These are phyloP conservation scores for Mycena kentingensis DNA, from an alignment of 768 basidiomycete species.

Conservation along the genomic window DNA sequence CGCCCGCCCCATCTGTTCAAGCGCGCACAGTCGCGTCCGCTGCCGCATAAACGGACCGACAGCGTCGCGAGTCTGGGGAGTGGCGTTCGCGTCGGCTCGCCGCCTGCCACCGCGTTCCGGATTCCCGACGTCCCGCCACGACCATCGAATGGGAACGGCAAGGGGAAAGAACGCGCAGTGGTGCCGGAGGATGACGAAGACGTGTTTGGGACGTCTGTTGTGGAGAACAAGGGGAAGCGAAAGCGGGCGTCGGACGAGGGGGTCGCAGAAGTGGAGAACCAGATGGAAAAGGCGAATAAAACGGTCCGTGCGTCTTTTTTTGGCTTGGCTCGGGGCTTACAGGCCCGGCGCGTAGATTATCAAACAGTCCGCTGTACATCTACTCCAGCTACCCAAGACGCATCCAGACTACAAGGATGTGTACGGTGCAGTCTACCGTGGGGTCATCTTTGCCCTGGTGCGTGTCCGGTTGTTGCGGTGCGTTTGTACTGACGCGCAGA, in stretches of 20 bases:
- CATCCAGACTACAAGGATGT: conserved; percentile 58
- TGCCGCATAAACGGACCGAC: conserved; percentile 19
- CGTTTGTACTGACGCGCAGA: not conserved
- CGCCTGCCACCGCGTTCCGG: not conserved
- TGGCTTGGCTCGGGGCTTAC: not conserved
- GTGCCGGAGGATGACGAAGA: conserved; percentile 28
- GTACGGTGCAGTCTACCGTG: conserved; percentile 46
- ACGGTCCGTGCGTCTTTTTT: conserved; percentile 42
- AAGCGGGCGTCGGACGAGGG: conserved; percentile 17
- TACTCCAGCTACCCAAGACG: conserved; percentile 43
- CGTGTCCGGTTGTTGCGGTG: conserved; percentile 20
- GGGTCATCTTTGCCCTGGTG: conserved; percentile 54
- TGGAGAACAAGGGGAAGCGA: conserved; percentile 32
- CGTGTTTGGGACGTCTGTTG: conserved; percentile 29
- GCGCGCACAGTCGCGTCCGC: conserved; percentile 21
- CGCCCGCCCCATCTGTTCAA: conserved; percentile 53
- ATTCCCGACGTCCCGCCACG: conserved; percentile 15
- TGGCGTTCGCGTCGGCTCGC: conserved; percentile 34
- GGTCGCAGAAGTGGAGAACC: conserved; percentile 6
- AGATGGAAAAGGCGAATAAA: conserved; percentile 28
- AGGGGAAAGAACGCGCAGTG: conserved; percentile 15
- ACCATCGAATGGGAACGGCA: not conserved
- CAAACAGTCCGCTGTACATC: conserved; percentile 44
- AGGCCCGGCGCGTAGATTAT: conserved; percentile 38
- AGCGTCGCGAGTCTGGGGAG: conserved; percentile 39